A percentile compares a stretch with the other conserved stretches of the same genome.
These are phyloP conservation scores for Gastrodia elata DNA, from an alignment of 106 monocot genomes.

Conservation along the genomic window DNA sequence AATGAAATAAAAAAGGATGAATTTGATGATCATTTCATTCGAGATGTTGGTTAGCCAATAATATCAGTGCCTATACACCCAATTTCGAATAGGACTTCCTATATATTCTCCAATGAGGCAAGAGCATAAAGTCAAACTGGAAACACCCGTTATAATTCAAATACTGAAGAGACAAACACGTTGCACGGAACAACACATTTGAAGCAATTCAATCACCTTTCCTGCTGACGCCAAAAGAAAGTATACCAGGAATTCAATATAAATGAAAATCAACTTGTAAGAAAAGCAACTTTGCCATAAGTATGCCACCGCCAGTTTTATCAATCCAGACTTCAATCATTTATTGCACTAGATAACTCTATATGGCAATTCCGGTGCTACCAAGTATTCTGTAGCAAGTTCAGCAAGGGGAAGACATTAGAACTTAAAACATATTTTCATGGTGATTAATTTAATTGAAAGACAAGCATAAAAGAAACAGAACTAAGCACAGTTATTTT, in stretches of 20 bases:
- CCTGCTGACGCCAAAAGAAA: background rate
- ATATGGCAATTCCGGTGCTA: background rate
- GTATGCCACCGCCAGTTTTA: background rate
- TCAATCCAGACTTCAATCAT: background rate
- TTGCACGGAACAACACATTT: background rate
- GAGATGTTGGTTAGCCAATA: background rate
- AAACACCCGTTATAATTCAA: background rate
- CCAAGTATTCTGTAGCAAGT: background rate
- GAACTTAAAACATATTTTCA: background rate
- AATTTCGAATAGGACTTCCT: background rate
- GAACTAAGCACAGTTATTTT: background rate
- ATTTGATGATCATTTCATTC: background rate
- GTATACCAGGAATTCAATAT: background rate
- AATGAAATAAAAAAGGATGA: too few species aligned
- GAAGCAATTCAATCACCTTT: background rate
- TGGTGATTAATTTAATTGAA: background rate
- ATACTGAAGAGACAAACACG: background rate
- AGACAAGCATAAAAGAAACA: background rate
- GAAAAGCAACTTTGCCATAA: conserved; percentile 4
- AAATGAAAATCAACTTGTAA: background rate
- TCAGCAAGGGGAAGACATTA: background rate
- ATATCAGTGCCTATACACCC: background rate
- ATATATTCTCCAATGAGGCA: background rate
- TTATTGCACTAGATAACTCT: background rate
- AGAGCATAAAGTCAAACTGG: background rate